Percentiles rank a stretch among this genome's conserved stretches.
Evolutionary conservation across 345 rosid genomes (phyloP).

Genomic region (Populus davidiana): DNA sequence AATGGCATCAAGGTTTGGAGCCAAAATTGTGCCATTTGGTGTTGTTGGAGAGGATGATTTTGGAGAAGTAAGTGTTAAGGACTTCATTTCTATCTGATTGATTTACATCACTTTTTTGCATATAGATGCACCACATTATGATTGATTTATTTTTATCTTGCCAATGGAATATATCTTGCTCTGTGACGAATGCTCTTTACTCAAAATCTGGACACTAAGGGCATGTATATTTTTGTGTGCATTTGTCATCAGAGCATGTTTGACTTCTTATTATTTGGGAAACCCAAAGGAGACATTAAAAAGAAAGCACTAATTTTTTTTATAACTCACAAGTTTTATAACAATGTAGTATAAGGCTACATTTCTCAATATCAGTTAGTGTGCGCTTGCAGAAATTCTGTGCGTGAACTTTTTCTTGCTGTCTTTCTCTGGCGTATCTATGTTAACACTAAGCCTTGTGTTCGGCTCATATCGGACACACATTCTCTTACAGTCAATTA

Average conservation of each 20-base stretch:
- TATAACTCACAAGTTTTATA: too few relatives aligned
- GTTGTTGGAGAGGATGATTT: constrained; percentile 76
- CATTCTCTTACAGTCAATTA: too few relatives aligned
- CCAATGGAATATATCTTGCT: too few relatives aligned
- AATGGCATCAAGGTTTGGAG: constrained; percentile 82
- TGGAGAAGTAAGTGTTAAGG: constrained; percentile 42
- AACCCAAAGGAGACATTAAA: not conserved
- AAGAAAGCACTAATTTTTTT: not conserved
- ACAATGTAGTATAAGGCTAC: too few relatives aligned
- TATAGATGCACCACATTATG: not conserved
- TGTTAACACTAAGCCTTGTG: not conserved
- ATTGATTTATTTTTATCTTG: too few relatives aligned
- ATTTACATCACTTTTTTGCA: not conserved
- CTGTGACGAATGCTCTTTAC: too few relatives aligned
- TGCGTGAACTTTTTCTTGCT: not conserved
- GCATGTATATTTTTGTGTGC: not conserved
- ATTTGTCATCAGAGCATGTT: not conserved
- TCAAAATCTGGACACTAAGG: too few relatives aligned
- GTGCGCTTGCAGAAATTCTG: not conserved
- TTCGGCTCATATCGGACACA: too few relatives aligned
- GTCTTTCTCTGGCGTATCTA: not conserved
- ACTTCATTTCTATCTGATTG: not conserved
- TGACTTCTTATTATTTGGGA: not conserved
- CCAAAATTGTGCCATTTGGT: constrained; percentile 81
- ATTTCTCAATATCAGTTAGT: not conserved